Evolutionary conservation across 345 rosid genomes (phyloP).

Genomic region (Boechera stricta): DNA sequence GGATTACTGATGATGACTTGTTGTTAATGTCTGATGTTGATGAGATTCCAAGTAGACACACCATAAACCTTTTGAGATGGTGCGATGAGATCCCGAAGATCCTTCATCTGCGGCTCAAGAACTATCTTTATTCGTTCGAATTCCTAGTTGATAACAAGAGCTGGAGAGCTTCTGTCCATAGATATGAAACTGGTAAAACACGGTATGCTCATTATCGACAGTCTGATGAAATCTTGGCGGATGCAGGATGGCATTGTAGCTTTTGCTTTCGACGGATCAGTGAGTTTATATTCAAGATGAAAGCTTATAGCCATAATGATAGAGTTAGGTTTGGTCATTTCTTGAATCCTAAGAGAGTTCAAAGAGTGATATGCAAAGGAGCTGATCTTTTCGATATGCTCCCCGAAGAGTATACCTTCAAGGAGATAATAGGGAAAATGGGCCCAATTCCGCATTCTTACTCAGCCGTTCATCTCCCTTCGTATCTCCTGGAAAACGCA

Average conservation of each 20-base stretch:
- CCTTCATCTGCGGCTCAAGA: slow-evolving; percentile 74
- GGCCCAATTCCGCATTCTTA: slow-evolving; percentile 81
- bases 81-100: slow-evolving; percentile 73
- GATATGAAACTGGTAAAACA: slow-evolving; percentile 68
- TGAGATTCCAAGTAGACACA: slow-evolving; percentile 89
- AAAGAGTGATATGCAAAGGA: slow-evolving; percentile 75
- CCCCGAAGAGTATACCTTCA: slow-evolving; percentile 81
- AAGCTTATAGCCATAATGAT: slow-evolving; percentile 77
- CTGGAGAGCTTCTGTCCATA: slow-evolving; percentile 90
- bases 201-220: slow-evolving; percentile 80
- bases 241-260: slow-evolving; percentile 91
- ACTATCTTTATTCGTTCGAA: slow-evolving; percentile 88
- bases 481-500: slow-evolving; percentile 66
- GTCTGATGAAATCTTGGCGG: slow-evolving; percentile 68
- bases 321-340: slow-evolving; percentile 74
- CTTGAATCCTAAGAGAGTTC: slow-evolving; percentile 72
- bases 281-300: slow-evolving; percentile 82
- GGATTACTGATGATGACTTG: slow-evolving; percentile 83
- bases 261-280: slow-evolving; percentile 70
- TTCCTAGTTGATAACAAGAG: slow-evolving; percentile 74
- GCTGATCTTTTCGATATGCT: slow-evolving; percentile 81
- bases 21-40: slow-evolving; percentile 90
- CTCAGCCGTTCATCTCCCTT: slow-evolving; percentile 80
- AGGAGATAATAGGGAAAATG: slow-evolving; percentile 77
- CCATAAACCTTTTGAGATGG: slow-evolving; percentile 85